phyloP scores from a whole-genome alignment of 2,329 filamentous ascomycete genomes.

The Mariannaea sp. region DNA sequence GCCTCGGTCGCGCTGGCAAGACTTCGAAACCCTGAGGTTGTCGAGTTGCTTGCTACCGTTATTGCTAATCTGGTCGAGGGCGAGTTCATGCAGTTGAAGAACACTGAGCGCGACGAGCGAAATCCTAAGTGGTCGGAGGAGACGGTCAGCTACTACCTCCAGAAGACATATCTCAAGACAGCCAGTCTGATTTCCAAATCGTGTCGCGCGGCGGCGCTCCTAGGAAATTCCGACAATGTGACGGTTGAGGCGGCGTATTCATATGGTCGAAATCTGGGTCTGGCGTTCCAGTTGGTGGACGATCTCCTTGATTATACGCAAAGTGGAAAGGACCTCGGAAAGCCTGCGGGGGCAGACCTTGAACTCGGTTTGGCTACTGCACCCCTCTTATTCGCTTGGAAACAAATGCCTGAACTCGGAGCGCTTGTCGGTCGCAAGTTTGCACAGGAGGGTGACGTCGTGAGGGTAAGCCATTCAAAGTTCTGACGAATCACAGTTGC shows the following conservation, averaged over 20 bases:
- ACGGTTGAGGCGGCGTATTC: conserved; percentile 90
- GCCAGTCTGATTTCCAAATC: conserved; percentile 96
- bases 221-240: conserved; percentile 75
- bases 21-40: conserved; percentile 89
- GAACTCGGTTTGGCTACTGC: conserved; percentile 93
- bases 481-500: conserved; percentile 26
- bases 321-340: conserved; percentile 82
- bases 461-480: conserved; percentile 65
- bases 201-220: conserved; percentile 84
- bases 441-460: conserved; percentile 78
- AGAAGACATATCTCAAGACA: conserved; percentile 98
- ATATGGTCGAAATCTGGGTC: conserved; percentile 90
- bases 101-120: conserved; percentile 86
- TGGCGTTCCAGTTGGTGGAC: conserved; percentile 97
- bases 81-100: conserved; percentile 99
- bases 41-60: conserved; percentile 91
- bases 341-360: conserved; percentile 91
- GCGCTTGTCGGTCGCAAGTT: conserved; percentile 93
- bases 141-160: conserved; percentile 88
- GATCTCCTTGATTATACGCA: conserved; percentile 98
- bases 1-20: conserved; percentile 93
- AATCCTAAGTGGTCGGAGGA: conserved; percentile 87
- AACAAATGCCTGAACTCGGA: conserved; percentile 81
- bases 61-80: conserved; percentile 98
- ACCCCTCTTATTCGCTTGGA: conserved; percentile 94